phyloP scores from a whole-genome alignment of 2,329 filamentous ascomycete genomes.

The Dothidotthia symphoricarpi region DNA sequence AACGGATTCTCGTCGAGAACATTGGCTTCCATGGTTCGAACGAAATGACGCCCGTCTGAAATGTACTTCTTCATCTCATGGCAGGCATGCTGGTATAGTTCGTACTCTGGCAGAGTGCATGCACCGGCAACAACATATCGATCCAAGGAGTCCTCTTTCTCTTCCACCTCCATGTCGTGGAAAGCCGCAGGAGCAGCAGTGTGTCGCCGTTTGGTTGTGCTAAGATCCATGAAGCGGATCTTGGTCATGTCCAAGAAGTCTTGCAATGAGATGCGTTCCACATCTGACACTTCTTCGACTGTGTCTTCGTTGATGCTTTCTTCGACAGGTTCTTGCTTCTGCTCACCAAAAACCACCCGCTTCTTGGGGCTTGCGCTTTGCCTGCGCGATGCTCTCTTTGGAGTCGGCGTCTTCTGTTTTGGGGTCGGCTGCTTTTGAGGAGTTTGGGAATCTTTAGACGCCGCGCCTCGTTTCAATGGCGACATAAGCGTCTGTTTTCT shows the following conservation, averaged over 20 bases:
- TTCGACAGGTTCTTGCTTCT: conserved; percentile 13
- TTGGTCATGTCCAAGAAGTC: conserved; percentile 94
- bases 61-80: conserved; percentile 97
- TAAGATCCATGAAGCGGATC: conserved; percentile 97
- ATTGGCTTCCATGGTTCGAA: conserved; percentile 85
- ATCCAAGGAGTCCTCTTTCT: conserved; percentile 61
- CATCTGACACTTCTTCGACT: conserved; percentile 33
- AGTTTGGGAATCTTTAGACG: conserved; percentile 38
- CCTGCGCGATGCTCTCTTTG: conserved; percentile 29
- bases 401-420: conserved; percentile 42
- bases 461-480: conserved; percentile 42
- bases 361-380: conserved; percentile 38
- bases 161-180: conserved; percentile 38
- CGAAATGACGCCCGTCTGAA: conserved; percentile 83
- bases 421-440: conserved; percentile 44
- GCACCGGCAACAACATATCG: conserved; percentile 83
- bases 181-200: conserved; percentile 57
- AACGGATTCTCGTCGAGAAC: conserved; percentile 88
- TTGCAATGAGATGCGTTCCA: conserved; percentile 74
- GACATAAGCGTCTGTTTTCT: conserved; percentile 48
- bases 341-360: conserved; percentile 33
- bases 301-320: conserved; percentile 27
- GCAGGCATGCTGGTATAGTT: conserved; percentile 92
- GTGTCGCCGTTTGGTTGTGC: conserved; percentile 88
- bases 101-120: conserved; percentile 88